Evolutionary conservation across 2,329 filamentous ascomycete species (phyloP).

Genomic region (Stachybotrys chartarum): DNA sequence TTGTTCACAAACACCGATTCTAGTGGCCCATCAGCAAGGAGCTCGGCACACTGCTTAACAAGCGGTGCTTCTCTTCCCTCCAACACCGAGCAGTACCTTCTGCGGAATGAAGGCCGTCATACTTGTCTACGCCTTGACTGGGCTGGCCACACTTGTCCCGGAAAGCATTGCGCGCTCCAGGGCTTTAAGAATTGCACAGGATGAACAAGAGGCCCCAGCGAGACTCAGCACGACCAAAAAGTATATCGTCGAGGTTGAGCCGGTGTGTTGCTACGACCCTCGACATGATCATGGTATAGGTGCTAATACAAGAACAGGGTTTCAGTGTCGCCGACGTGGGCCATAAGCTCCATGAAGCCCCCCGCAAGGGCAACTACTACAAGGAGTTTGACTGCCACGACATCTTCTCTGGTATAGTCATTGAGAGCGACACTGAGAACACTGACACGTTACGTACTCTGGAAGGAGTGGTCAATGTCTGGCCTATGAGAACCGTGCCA

Average conservation of each 20-base stretch:
- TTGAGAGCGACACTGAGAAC: conserved; percentile 24
- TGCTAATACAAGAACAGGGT: conserved; percentile 3
- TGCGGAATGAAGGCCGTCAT: not conserved
- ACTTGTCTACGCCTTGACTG: not conserved
- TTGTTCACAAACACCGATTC: too few relatives aligned
- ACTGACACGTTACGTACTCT: conserved; percentile 22
- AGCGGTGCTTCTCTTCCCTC: not conserved
- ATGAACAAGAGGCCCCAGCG: not conserved
- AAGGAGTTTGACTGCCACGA: conserved; percentile 25
- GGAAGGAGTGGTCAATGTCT: conserved; percentile 28
- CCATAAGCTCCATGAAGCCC: conserved; percentile 12
- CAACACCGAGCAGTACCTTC: not conserved
- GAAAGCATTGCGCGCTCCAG: not conserved
- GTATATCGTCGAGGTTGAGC: conserved; percentile 15
- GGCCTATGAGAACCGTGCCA: conserved; percentile 21
- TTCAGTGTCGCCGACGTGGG: conserved; percentile 9
- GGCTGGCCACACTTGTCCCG: too few relatives aligned
- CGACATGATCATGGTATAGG: not conserved
- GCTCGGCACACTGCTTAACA: not conserved
- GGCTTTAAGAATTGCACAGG: not conserved
- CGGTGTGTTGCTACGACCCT: not conserved
- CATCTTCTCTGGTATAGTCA: conserved; percentile 25
- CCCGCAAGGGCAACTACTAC: conserved; percentile 10
- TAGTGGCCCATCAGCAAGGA: not conserved
- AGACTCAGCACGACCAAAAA: conserved; percentile 9